phyloP scores from a whole-genome alignment of 176 grass and related monocot genomes.

The Thalia dealbata region DNA sequence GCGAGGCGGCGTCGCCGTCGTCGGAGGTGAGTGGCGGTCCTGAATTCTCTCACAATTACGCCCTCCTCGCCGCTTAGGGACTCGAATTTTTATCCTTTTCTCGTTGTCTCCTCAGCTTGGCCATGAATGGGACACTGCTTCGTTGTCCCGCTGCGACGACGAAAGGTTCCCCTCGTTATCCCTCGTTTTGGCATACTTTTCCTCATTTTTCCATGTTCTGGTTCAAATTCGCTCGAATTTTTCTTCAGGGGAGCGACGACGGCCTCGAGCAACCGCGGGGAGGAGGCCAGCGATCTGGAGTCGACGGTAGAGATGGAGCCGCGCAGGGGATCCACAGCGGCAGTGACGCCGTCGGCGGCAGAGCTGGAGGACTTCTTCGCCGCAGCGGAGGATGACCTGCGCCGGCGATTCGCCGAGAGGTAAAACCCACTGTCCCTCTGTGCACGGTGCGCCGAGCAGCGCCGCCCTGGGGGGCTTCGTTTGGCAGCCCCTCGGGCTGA shows the following conservation, averaged over 20 bases:
- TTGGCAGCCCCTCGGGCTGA: not conserved
- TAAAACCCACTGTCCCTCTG: not conserved
- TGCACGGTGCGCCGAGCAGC: not conserved
- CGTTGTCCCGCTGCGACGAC: not conserved
- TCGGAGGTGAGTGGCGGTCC: not conserved
- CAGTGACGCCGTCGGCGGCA: not conserved
- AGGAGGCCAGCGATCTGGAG: conserved; percentile 18
- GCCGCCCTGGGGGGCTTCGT: not conserved
- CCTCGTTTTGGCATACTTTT: not conserved
- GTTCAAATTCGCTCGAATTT: not conserved
- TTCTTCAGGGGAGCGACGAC: not conserved
- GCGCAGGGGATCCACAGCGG: not conserved
- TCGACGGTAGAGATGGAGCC: not conserved
- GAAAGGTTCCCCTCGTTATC: not conserved
- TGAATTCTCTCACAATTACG: not conserved
- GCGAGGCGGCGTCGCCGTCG: not conserved
- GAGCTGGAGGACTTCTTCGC: conserved; percentile 19
- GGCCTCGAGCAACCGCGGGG: not conserved
- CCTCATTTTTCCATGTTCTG: not conserved
- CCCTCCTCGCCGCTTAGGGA: not conserved
- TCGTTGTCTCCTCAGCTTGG: not conserved
- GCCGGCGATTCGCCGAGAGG: conserved; percentile 8
- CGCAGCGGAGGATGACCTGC: not conserved
- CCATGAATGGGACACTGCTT: not conserved
- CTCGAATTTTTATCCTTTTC: not conserved